These are phyloP conservation scores for Fusarium abutilonis DNA, from an alignment of 2,329 filamentous ascomycete species.

Conservation along the genomic window DNA sequence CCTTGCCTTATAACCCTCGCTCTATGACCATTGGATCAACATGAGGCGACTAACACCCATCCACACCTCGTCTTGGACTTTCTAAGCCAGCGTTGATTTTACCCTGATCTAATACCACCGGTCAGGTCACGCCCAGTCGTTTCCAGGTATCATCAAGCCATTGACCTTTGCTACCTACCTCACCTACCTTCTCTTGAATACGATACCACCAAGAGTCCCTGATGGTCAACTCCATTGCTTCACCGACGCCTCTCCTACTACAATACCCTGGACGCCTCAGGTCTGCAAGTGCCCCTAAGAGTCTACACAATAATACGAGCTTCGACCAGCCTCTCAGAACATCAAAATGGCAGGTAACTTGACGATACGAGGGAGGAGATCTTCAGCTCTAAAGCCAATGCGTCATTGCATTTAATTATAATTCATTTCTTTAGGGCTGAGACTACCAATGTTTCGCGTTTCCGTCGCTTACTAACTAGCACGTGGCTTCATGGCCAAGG, in stretches of 20 bases:
- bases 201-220: slow-evolving; percentile 3
- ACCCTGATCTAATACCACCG: background rate
- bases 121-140: background rate
- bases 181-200: slow-evolving; percentile 30
- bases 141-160: background rate
- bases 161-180: background rate
- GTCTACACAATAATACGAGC: slow-evolving; percentile 36
- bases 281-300: background rate
- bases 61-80: background rate
- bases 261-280: background rate
- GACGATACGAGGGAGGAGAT: slow-evolving; percentile 24
- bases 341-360: slow-evolving; percentile 20
- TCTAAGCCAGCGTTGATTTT: background rate
- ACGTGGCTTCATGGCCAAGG: slow-evolving; percentile 31
- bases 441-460: slow-evolving; percentile 21
- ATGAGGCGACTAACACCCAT: slow-evolving; percentile 4
- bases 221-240: background rate
- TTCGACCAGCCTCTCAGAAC: slow-evolving; percentile 15
- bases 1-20: background rate
- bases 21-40: background rate
- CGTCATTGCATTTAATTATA: slow-evolving; percentile 13
- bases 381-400: slow-evolving; percentile 11
- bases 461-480: slow-evolving; percentile 17
- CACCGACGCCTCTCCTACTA: background rate
- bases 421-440: slow-evolving; percentile 32